Evolutionary conservation across 176 grass and related monocot genomes (phyloP), one percentile per base, ranked within the genome.

Genomic region (Oryza brachyantha): DNA sequence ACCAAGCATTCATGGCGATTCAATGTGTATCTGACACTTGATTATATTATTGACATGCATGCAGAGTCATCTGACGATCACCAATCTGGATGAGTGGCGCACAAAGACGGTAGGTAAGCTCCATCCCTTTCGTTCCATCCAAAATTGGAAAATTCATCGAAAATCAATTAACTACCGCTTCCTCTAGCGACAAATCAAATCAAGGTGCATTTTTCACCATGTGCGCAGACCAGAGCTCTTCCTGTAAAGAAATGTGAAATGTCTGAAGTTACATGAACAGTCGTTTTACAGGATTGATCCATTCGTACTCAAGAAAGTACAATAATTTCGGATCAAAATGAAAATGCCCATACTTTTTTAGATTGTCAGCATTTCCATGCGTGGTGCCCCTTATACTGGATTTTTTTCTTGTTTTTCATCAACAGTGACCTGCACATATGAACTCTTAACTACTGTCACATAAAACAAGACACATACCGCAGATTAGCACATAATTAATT

Each of bases 91-190:
- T 29, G 71, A 84, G 28, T 85, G 82, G 82, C 36, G 65, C 77
- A 70, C 87, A 89, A 81, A 85, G 65, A 71, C 65, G 81, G 86
- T 89, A 84, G 86, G 86, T 88, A 88, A 88, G 81, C 81, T 84
- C 81, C 72, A 50, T 46, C 71, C 42, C 3, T 76, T 48, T 34
- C 57, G 37, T 32, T 78, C 46, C 1, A 19, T 13, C 5, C 1
- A 26, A 71, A 61, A 55, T 55, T 55, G 21, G 7, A 16, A 7
- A 19, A 16, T n/a, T 48, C 19, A 7, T 5, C 45, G 2, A 54
- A 52, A 4, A 3, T 16, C 17, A 7, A 13, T 24, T 40, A 6
- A 36, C 17, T 54, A 13, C 8, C 5, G 3, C 42, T 34, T 27
- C 10, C 7, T 32, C 24, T 1, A 54, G 8, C 34, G 7, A 50